Evolutionary conservation across 2,329 filamentous ascomycete species (phyloP).

Genomic region (Aspergillus floridensis): DNA sequence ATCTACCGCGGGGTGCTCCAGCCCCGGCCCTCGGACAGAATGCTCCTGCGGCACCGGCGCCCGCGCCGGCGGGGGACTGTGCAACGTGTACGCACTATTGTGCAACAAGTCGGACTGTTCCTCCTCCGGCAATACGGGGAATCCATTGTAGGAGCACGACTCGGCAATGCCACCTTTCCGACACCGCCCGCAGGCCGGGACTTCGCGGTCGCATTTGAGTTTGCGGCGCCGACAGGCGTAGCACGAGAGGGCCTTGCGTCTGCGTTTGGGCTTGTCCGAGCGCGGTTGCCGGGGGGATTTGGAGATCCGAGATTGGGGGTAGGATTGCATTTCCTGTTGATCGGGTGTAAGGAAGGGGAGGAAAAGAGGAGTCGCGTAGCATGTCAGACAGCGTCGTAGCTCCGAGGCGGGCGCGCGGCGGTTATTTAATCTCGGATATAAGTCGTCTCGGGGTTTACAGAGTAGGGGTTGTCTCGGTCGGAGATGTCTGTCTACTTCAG

Average conservation of each 20-base stretch:
- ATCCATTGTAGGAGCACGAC: neutral
- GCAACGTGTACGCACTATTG: neutral
- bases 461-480: neutral
- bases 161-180: conserved; percentile 11
- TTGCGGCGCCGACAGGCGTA: neutral
- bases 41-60: neutral
- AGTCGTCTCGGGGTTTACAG: neutral
- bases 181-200: conserved; percentile 20
- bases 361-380: neutral
- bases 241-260: neutral
- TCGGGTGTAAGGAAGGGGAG: neutral
- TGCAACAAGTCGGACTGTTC: neutral
- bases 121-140: neutral
- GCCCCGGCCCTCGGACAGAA: neutral
- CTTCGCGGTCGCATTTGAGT: conserved; percentile 15
- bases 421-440: neutral
- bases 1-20: neutral
- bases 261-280: neutral
- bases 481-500: neutral
- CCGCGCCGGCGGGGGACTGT: too few species aligned
- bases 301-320: neutral
- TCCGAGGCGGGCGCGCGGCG: neutral
- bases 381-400: neutral
- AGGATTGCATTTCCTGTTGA: neutral
- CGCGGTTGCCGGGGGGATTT: neutral